Base-by-base conservation (phyloP, 2,329 filamentous ascomycete genomes). In the Cordyceps militaris region DNA sequence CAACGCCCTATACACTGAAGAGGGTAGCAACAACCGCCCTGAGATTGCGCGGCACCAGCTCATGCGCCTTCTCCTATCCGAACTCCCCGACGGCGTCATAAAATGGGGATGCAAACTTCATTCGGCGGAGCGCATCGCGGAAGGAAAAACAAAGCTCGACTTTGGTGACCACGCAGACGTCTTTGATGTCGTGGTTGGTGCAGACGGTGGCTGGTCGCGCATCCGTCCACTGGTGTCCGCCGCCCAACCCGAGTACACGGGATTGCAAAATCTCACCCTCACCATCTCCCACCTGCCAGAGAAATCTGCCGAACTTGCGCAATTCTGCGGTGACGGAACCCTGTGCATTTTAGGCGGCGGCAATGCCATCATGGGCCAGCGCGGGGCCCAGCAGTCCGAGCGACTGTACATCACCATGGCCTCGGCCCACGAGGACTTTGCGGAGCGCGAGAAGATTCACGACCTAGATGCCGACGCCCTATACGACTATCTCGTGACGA, bases 181-280 rank as follows among this genome's bases (percentile, higher is more conserved):
- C 0, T 74, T 70, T 52, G 73, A 76, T 56, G 60, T 75, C 1
- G 68, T 73, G 6, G 65, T 74, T 32, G 74, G 74, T 10, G 72
- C 71, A 1, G 72, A 74, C 63, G 74, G 74, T 4, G 71, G 73
- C 1, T 76, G 73, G 71, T 71, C 64, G 16, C 72, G 66, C 57
- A 65, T 76, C 4, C 69, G 76, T 0, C 55, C 59, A 0, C 58
- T 74, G 2, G 61, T 76, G 9, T 71, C 70, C 1, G 61, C 71
- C 26, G 63, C 65, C 4, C 67, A 64, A 60, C 77, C 74, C 1
- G 57, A 61, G 5, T 76, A 74, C 59, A 71, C 68, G 2, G 73
- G 76, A 14, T 66, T 74, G 38, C 71, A 73, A 0, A 66, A 66
- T 28, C 57, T 76, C 28, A 72, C 73, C 2, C 34, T 74, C 23